phyloP scores from a whole-genome alignment of 768 basidiomycete genomes.

The Gautieria morchelliformis region DNA sequence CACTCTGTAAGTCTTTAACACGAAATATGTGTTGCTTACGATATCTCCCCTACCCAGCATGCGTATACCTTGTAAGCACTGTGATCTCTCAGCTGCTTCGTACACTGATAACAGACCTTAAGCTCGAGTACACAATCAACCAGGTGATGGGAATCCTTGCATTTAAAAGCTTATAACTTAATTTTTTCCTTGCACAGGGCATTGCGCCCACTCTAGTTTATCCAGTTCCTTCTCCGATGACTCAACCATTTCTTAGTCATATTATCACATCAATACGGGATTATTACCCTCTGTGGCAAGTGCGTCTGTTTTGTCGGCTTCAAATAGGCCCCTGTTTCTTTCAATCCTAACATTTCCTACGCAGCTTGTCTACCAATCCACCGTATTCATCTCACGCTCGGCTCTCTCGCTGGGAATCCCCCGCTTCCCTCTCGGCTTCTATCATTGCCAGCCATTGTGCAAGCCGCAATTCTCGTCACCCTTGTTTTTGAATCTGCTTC shows the following conservation, averaged over 20 bases:
- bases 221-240: constrained; percentile 59
- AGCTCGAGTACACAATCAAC: constrained; percentile 92
- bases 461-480: constrained; percentile 53
- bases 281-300: constrained; percentile 96
- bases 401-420: constrained; percentile 75
- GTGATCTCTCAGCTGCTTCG: neutral
- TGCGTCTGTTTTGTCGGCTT: constrained; percentile 23
- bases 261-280: constrained; percentile 81
- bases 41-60: constrained; percentile 31
- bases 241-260: constrained; percentile 54
- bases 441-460: constrained; percentile 65
- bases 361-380: constrained; percentile 79
- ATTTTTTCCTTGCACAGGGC: constrained; percentile 38
- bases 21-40: neutral
- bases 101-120: neutral
- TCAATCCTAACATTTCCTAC: neutral
- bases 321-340: neutral
- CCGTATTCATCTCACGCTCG: constrained; percentile 89
- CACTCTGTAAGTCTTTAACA: constrained; percentile 55
- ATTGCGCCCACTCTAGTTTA: constrained; percentile 86
- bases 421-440: constrained; percentile 64
- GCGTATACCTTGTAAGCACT: constrained; percentile 48
- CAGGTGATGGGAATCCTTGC: constrained; percentile 31
- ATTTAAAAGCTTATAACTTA: neutral
- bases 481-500: constrained; percentile 60